Base-by-base conservation (phyloP, 2,329 filamentous ascomycete genomes). In the Diaporthe vaccinii region DNA sequence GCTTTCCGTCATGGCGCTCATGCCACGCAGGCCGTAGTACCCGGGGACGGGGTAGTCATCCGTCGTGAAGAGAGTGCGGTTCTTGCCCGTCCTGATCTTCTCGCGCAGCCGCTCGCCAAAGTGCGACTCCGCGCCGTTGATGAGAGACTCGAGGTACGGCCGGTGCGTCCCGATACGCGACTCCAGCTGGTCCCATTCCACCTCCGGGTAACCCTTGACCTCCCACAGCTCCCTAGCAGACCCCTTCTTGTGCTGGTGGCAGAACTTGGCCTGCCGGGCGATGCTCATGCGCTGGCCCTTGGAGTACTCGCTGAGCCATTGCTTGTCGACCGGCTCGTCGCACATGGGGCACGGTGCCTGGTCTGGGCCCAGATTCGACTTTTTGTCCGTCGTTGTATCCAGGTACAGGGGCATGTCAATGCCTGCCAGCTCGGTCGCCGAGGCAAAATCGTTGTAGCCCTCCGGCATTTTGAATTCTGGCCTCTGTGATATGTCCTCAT, bases 1-100 rank as follows among this genome's bases (percentile, higher is more conserved):
- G 73, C 89, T 89, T 79, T 94, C 92, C 59, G 91, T 93, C 89
- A 98, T 94, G 70, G 89, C 84, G 67, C 90, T 90, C 70, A 93
- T 87, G 1, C 95, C 95, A 28, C 92, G 90, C 3, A 92, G 89
- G 2, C 95, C 95, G 83, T 98, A 98, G 83, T 98, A 98, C 0
- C 95, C 95, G 14, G 94, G 93, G 4, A 90, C 92, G 41, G 93
- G 87, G 73, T 86, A 88, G 67, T 89, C 86, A 39, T 90, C 85
- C 69, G 87, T 91, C 75, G 90, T 89, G 70, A 90, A 85, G 74
- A 94, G 85, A 36, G 89, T 93, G 71, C 90, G 88, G 41, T 89
- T 90, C 80, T 89, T 87, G 17, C 92, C 92, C 2, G 85, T 83
- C 73, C 88, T 87, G 58, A 94, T 85, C 17, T 85, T 88, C 4